Conservation (phyloP, 2,329 filamentous ascomycete genomes). For the Pestalotiopsis sp. region DNA sequence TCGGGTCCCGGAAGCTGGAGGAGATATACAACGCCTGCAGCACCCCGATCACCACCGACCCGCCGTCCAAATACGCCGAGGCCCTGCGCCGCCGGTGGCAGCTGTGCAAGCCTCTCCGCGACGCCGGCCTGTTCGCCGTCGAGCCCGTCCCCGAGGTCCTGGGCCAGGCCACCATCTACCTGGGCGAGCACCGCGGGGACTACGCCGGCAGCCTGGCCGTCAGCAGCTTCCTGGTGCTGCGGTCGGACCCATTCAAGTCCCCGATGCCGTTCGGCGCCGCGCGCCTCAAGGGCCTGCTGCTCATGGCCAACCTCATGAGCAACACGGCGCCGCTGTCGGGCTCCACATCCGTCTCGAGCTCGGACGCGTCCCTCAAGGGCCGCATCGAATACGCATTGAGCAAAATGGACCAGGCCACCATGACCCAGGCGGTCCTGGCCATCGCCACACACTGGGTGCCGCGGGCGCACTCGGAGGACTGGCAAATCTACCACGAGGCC, state of each 20-base stretch:
- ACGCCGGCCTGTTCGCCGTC: constrained; percentile 47
- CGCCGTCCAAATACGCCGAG: constrained; percentile 17
- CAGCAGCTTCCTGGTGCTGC: constrained; percentile 49
- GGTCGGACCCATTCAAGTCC: constrained; percentile 53
- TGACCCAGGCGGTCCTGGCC: constrained; percentile 56
- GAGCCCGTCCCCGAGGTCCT: constrained; percentile 51
- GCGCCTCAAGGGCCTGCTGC: constrained; percentile 53
- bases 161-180: constrained; percentile 47
- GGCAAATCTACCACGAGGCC: constrained; percentile 47
- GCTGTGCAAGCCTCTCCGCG: constrained; percentile 39
- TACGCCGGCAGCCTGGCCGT: constrained; percentile 47
- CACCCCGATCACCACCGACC: constrained; percentile 14
- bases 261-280: constrained; percentile 52
- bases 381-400: constrained; percentile 34
- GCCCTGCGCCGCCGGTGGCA: constrained; percentile 39
- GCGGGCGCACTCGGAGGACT: constrained; percentile 45
- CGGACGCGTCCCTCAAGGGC: background rate
- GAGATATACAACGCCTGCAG: constrained; percentile 34
- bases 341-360: constrained; percentile 23
- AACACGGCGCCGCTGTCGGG: constrained; percentile 44
- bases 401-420: constrained; percentile 53
- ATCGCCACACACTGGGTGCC: constrained; percentile 48
- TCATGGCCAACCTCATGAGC: constrained; percentile 54
- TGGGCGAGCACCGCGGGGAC: constrained; percentile 41
- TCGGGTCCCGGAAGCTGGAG: constrained; percentile 25